Conservation (phyloP, 768 basidiomycete genomes). For the Boletus reticuloceps region DNA sequence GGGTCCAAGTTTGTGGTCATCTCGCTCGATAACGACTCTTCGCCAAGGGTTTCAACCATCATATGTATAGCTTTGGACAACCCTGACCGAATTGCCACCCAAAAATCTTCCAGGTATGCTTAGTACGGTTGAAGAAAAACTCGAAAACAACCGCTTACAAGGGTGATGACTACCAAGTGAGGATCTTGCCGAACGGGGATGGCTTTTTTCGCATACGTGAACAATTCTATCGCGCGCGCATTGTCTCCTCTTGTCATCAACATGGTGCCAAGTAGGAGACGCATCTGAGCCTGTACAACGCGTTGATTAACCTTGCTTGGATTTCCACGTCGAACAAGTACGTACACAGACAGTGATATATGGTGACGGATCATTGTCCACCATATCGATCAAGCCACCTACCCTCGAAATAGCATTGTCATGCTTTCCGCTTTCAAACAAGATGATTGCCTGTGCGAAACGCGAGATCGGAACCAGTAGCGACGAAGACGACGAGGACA, state of each 20-base stretch:
- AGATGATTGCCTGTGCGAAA: background rate
- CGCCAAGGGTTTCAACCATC: no score
- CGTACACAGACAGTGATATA: no score
- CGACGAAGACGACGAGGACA: background rate
- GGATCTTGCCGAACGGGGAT: background rate
- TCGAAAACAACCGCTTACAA: background rate
- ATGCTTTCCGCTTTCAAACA: background rate
- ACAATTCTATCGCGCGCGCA: background rate
- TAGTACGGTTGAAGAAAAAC: background rate
- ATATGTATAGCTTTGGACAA: no score
- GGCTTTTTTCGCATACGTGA: background rate
- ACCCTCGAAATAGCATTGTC: no score
- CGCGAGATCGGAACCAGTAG: background rate
- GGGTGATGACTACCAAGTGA: background rate
- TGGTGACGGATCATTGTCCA: no score
- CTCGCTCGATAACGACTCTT: no score
- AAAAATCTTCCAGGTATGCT: conserved; percentile 1
- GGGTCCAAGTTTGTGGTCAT: no score
- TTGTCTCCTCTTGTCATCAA: background rate
- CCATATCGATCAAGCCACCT: no score
- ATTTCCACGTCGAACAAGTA: no score
- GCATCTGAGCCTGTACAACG: background rate
- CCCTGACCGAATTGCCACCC: conserved; percentile 2
- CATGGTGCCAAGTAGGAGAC: background rate
- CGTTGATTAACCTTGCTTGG: background rate